Conservation (phyloP, 768 basidiomycete genomes). For the Krasilnikovozyma curviuscula region DNA sequence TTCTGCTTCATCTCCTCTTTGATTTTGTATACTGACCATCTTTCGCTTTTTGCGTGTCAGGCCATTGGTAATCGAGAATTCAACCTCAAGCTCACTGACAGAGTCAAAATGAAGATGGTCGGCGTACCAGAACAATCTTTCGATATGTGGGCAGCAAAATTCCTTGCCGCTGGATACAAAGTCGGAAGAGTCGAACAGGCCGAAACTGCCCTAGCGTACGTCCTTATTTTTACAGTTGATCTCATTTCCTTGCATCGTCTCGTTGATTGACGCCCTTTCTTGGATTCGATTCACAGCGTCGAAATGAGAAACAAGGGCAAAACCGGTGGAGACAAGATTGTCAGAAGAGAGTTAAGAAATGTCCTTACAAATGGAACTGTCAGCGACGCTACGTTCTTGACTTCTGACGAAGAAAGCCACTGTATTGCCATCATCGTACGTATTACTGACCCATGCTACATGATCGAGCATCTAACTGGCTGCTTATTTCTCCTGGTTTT, state of each 20-base stretch:
- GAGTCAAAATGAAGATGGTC: slow-evolving; percentile 99
- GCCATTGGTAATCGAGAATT: slow-evolving; percentile 80
- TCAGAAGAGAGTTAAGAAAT: slow-evolving; percentile 75
- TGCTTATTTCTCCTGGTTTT: not conserved
- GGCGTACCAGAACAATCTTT: slow-evolving; percentile 89
- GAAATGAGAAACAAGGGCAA: slow-evolving; percentile 53
- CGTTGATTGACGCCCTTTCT: too few relatives aligned
- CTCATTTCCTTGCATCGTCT: too few relatives aligned
- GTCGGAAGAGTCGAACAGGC: slow-evolving; percentile 92
- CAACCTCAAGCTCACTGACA: slow-evolving; percentile 56
- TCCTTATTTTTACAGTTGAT: too few relatives aligned
- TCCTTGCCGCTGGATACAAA: slow-evolving; percentile 38
- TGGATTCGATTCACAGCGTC: slow-evolving; percentile 32
- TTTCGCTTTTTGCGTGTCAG: not conserved
- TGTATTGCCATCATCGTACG: slow-evolving; percentile 63
- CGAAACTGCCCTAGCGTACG: too few relatives aligned
- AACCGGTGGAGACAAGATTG: slow-evolving; percentile 48
- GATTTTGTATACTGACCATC: not conserved
- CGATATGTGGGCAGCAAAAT: slow-evolving; percentile 33
- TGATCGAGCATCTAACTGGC: not conserved
- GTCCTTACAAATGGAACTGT: slow-evolving; percentile 93
- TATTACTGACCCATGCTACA: not conserved
- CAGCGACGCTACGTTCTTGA: slow-evolving; percentile 69
- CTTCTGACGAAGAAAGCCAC: slow-evolving; percentile 85
- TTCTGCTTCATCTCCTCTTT: not conserved